These are phyloP conservation scores for Hortaea sp. DNA, from an alignment of 2,329 filamentous ascomycete genomes.

Conservation along the genomic window DNA sequence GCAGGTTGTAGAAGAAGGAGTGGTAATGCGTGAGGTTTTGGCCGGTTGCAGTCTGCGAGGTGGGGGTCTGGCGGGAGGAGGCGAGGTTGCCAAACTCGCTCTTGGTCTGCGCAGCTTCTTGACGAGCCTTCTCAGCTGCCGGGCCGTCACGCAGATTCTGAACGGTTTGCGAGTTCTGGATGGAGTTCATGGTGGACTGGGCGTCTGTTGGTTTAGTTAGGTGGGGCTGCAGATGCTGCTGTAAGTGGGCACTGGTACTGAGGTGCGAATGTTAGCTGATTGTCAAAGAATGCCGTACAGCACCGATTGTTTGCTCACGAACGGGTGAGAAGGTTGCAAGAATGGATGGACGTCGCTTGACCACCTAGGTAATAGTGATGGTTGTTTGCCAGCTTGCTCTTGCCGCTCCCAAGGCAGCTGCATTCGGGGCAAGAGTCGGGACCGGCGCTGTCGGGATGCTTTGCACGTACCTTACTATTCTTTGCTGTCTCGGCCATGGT, in stretches of 20 bases:
- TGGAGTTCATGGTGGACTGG: slow-evolving; percentile 37
- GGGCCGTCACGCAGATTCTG: slow-evolving; percentile 43
- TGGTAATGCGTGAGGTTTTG: slow-evolving; percentile 58
- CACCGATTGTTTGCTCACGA: too few relatives aligned
- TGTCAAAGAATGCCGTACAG: not conserved
- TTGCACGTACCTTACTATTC: not conserved
- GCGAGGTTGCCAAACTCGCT: slow-evolving; percentile 50
- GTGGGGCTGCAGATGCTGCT: not conserved
- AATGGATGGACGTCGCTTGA: too few relatives aligned
- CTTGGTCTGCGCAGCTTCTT: slow-evolving; percentile 45
- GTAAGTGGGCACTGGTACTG: not conserved
- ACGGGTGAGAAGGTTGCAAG: too few relatives aligned
- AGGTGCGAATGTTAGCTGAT: not conserved
- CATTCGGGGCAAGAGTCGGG: not conserved
- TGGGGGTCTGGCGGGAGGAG: slow-evolving; percentile 42
- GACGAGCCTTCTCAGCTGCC: slow-evolving; percentile 46
- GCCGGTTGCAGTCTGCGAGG: slow-evolving; percentile 47
- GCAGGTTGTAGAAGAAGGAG: slow-evolving; percentile 54
- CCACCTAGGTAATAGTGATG: too few relatives aligned
- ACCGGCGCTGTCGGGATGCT: not conserved
- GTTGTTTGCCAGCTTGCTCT: not conserved
- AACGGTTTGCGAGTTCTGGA: slow-evolving; percentile 40
- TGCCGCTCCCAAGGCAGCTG: not conserved
- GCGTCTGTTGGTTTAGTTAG: slow-evolving; percentile 31
- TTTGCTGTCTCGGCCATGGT: not conserved